These are phyloP conservation scores for Thermothelomyces thermophilus DNA, from an alignment of 2,329 filamentous ascomycete species.

Conservation along the genomic window DNA sequence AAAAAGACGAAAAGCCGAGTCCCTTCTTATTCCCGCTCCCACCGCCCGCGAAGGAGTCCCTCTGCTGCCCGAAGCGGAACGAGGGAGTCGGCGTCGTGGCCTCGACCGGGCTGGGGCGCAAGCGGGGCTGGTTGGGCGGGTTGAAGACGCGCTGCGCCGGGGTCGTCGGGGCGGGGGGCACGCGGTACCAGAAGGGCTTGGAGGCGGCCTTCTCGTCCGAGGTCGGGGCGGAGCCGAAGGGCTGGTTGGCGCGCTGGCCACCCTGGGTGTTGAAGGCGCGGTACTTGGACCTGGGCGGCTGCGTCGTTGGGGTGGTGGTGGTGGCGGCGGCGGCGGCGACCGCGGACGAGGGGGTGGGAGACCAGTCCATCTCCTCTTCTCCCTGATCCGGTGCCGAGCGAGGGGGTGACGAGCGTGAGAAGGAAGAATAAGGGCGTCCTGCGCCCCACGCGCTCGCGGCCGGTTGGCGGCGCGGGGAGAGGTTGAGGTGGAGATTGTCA, in stretches of 20 bases:
- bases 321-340: not conserved
- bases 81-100: too few species aligned
- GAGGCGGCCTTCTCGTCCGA: conserved; percentile 30
- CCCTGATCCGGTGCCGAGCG: not conserved
- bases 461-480: conserved; percentile 1
- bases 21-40: conserved; percentile 20
- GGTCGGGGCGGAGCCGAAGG: conserved; percentile 42
- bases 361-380: conserved; percentile 67
- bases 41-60: not conserved
- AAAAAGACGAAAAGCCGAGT: too few species aligned
- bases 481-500: conserved; percentile 13
- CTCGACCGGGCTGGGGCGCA: conserved; percentile 36
- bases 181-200: conserved; percentile 61
- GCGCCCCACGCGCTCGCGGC: not conserved
- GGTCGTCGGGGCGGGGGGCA: conserved; percentile 62
- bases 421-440: not conserved
- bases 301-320: not conserved
- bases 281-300: conserved; percentile 37
- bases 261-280: conserved; percentile 47
- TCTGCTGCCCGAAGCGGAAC: too few species aligned
- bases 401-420: conserved; percentile 12
- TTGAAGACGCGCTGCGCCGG: conserved; percentile 58
- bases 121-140: conserved; percentile 49
- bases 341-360: conserved; percentile 40
- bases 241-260: conserved; percentile 34